These are phyloP conservation scores for Fusarium concolor DNA, from an alignment of 2,329 filamentous ascomycete genomes.

Conservation along the genomic window DNA sequence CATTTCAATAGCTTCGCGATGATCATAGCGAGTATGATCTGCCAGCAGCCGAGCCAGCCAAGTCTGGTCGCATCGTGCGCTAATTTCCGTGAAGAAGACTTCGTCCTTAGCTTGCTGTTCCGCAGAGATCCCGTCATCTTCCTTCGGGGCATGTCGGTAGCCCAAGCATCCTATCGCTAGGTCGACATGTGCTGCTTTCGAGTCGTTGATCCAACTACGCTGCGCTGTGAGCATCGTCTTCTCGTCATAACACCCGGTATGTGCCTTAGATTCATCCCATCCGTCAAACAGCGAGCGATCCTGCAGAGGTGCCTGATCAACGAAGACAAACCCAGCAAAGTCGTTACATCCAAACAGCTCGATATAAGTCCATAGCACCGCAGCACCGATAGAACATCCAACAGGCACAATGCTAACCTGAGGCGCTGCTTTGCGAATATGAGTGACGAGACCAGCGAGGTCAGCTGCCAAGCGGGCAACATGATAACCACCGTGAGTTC, in stretches of 20 bases:
- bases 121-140: constrained; percentile 34
- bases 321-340: constrained; percentile 46
- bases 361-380: constrained; percentile 46
- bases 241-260: constrained; percentile 44
- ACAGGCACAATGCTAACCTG: constrained; percentile 40
- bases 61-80: constrained; percentile 42
- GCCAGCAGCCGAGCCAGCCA: constrained; percentile 45
- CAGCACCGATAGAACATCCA: constrained; percentile 46
- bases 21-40: constrained; percentile 46
- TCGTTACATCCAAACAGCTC: constrained; percentile 43
- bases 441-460: constrained; percentile 34
- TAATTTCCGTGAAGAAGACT: constrained; percentile 44
- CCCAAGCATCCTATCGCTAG: constrained; percentile 43
- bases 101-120: constrained; percentile 42
- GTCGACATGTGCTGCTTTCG: constrained; percentile 38
- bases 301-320: constrained; percentile 46
- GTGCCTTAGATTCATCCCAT: constrained; percentile 41
- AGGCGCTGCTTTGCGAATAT: constrained; percentile 36
- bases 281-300: constrained; percentile 41
- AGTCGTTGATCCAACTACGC: constrained; percentile 42
- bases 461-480: constrained; percentile 44
- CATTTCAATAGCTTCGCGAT: constrained; percentile 43
- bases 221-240: constrained; percentile 42
- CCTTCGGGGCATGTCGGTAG: constrained; percentile 41
- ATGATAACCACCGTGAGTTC: constrained; percentile 43